These are phyloP conservation scores for Pichia sp. DNA, from an alignment of 1,139 yeast species.

Conservation along the genomic window DNA sequence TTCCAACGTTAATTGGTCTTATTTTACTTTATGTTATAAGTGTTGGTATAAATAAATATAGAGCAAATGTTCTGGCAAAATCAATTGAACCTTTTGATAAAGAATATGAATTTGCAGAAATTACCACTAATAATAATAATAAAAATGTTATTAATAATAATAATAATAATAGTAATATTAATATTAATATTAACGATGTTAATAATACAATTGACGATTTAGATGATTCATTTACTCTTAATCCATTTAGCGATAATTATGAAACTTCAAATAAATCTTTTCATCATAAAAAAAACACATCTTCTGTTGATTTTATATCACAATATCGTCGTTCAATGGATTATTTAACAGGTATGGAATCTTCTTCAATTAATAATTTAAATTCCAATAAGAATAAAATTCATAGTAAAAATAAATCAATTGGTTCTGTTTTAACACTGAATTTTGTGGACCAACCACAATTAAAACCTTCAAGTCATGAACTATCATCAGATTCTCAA, in stretches of 20 bases:
- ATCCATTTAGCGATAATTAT: slow-evolving; percentile 14
- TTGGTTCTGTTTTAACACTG: slow-evolving; percentile 8
- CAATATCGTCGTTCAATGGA: slow-evolving; percentile 16
- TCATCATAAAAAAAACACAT: slow-evolving; percentile 6
- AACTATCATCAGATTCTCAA: not conserved
- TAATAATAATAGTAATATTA: too few relatives aligned
- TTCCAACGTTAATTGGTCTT: slow-evolving; percentile 17
- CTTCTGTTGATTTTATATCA: slow-evolving; percentile 2
- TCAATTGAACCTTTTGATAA: slow-evolving; percentile 13
- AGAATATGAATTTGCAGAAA: slow-evolving; percentile 12
- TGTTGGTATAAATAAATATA: slow-evolving; percentile 12
- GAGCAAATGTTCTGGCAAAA: slow-evolving; percentile 15
- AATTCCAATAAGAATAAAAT: too few relatives aligned
- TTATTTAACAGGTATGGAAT: slow-evolving; percentile 6
- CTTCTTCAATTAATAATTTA: not conserved
- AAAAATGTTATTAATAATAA: too few relatives aligned
- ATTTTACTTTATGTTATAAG: slow-evolving; percentile 16
- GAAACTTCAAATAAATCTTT: not conserved
- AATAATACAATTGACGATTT: too few relatives aligned
- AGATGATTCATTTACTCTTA: not conserved
- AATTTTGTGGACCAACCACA: slow-evolving; percentile 5
- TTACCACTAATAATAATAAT: not conserved
- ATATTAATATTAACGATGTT: too few relatives aligned
- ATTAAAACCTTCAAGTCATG: not conserved
- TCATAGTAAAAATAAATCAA: slow-evolving; percentile 4